These are phyloP conservation scores for Solanum chaucha DNA, from an alignment of 257 asterid species.

Conservation along the genomic window DNA sequence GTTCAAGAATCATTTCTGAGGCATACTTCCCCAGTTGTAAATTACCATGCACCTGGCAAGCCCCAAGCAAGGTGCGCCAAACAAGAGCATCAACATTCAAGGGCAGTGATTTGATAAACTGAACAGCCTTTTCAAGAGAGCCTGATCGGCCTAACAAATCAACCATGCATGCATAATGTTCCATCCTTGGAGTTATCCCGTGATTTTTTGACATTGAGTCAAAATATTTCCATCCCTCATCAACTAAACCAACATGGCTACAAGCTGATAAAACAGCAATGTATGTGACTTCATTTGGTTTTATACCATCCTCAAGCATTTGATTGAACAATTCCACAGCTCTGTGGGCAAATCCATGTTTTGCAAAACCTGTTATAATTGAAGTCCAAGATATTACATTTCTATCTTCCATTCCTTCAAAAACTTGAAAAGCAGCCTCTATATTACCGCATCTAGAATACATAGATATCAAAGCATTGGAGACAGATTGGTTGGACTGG, in stretches of 20 bases:
- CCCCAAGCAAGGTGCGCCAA: slow-evolving; percentile 91
- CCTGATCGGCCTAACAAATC: slow-evolving; percentile 76
- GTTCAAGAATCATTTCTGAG: slow-evolving; percentile 56
- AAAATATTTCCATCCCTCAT: slow-evolving; percentile 65
- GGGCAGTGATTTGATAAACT: slow-evolving; percentile 61
- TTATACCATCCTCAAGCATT: slow-evolving; percentile 48
- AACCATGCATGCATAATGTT: slow-evolving; percentile 88
- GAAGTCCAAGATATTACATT: slow-evolving; percentile 86
- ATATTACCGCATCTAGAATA: slow-evolving; percentile 82
- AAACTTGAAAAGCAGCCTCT: slow-evolving; percentile 62
- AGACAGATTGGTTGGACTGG: slow-evolving; percentile 36
- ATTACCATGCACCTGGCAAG: slow-evolving; percentile 63
- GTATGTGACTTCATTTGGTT: slow-evolving; percentile 88
- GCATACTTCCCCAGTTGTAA: slow-evolving; percentile 55
- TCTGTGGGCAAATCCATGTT: slow-evolving; percentile 60
- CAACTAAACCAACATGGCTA: slow-evolving; percentile 72
- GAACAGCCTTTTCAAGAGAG: slow-evolving; percentile 37
- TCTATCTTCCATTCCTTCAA: slow-evolving; percentile 35
- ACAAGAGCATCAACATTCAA: slow-evolving; percentile 55
- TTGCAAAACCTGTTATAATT: slow-evolving; percentile 80
- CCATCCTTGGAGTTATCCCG: slow-evolving; percentile 71
- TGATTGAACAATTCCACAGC: slow-evolving; percentile 48
- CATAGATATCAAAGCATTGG: slow-evolving; percentile 84
- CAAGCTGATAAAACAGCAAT: slow-evolving; percentile 83
- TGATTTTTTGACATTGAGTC: slow-evolving; percentile 44